Evolutionary conservation across 371 early-diverging fungal genomes (phyloP).

Genomic region (Mortierella sp.): DNA sequence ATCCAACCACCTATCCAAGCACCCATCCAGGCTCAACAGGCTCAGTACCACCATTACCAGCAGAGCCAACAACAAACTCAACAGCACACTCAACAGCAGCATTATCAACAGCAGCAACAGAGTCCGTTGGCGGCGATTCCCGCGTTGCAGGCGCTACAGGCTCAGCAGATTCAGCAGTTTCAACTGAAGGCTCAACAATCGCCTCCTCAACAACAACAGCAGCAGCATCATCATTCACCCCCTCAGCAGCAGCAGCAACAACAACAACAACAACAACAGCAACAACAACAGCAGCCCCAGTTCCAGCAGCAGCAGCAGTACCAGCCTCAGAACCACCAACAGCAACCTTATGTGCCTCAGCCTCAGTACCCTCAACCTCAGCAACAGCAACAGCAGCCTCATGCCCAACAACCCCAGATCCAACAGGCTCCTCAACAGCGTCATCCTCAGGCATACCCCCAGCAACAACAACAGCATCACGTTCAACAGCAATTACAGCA

Average conservation of each 20-base stretch:
- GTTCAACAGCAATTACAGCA: background rate
- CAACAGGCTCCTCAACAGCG: conserved; percentile 13
- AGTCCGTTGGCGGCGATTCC: background rate
- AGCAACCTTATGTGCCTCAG: conserved; percentile 5
- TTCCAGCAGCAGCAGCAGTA: conserved; percentile 11
- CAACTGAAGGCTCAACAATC: conserved; percentile 6
- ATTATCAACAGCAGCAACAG: no score
- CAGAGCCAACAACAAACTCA: background rate
- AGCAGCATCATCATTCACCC: conserved; percentile 1
- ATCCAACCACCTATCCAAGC: background rate
- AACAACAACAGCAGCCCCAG: conserved; percentile 16
- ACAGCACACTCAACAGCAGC: background rate
- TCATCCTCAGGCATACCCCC: background rate
- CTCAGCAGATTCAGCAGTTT: conserved; percentile 2
- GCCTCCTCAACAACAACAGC: conserved; percentile 15
- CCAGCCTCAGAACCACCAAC: conserved; percentile 13
- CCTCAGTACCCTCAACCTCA: conserved; percentile 17
- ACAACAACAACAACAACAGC: conserved; percentile 20
- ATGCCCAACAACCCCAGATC: background rate
- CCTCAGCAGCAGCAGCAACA: conserved; percentile 17
- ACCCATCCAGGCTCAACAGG: background rate
- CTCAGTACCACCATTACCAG: background rate
- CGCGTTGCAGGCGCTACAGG: background rate
- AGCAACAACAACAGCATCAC: background rate
- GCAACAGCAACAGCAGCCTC: conserved; percentile 14